A percentile compares a stretch with the other conserved stretches of the same genome.
Evolutionary conservation across 441 rosid species (phyloP).

Genomic region (Gossypium gossypioides): DNA sequence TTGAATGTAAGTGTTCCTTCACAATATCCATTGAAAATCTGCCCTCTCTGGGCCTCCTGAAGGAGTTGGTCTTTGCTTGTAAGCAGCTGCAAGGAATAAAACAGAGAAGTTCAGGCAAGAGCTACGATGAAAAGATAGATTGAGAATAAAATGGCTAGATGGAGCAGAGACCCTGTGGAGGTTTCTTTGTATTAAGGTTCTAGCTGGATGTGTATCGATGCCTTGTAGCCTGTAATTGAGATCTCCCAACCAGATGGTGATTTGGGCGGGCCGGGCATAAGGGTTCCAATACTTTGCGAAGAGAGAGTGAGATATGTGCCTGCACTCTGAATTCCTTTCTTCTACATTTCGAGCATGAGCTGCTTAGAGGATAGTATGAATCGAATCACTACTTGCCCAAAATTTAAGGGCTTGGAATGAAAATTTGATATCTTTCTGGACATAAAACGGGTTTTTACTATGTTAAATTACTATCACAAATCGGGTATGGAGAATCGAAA

Average conservation of each 20-base stretch:
- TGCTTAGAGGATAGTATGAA: not conserved
- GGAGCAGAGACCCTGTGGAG: slow-evolving; percentile 37
- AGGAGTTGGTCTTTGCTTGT: slow-evolving; percentile 57
- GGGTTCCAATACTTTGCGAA: slow-evolving; percentile 34
- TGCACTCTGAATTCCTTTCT: slow-evolving; percentile 43
- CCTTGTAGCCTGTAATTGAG: slow-evolving; percentile 58
- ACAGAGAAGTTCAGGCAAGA: not conserved
- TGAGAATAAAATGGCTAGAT: not conserved
- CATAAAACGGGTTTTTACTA: not conserved
- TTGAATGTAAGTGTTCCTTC: slow-evolving; percentile 61
- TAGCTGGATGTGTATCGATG: slow-evolving; percentile 34
- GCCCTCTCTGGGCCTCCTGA: slow-evolving; percentile 62
- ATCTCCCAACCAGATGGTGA: slow-evolving; percentile 67
- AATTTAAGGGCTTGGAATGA: not conserved
- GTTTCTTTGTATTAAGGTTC: slow-evolving; percentile 41
- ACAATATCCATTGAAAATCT: slow-evolving; percentile 47
- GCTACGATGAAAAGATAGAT: not conserved
- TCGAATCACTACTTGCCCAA: not conserved
- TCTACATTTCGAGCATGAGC: slow-evolving; percentile 41
- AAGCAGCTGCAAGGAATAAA: slow-evolving; percentile 32
- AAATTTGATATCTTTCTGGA: not conserved
- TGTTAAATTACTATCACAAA: not conserved
- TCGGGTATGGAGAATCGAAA: no score
- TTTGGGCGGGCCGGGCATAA: slow-evolving; percentile 30
- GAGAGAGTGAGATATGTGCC: slow-evolving; percentile 42